Evolutionary conservation across 371 early-diverging fungal species (phyloP).

Genomic region (Mucor indicus): DNA sequence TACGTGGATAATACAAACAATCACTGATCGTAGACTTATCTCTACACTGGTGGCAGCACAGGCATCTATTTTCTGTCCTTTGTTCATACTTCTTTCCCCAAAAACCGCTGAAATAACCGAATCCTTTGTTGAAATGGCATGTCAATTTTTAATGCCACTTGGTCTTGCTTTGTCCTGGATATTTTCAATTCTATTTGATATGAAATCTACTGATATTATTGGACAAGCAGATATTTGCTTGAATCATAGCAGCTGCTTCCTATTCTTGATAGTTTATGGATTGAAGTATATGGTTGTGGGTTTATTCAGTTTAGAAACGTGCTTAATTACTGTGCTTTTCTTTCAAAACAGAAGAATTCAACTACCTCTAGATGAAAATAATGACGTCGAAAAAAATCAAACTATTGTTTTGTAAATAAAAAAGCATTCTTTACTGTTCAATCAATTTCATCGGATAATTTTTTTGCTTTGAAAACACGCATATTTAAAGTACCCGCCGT

Average conservation of each 20-base stretch:
- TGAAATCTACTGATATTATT: slow-evolving; percentile 20
- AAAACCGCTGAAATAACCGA: not conserved
- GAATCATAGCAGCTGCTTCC: slow-evolving; percentile 1
- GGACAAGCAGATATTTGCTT: not conserved
- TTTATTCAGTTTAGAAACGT: slow-evolving; percentile 27
- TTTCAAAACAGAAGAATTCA: not conserved
- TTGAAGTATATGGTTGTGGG: slow-evolving; percentile 29
- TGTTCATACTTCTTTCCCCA: slow-evolving; percentile 21
- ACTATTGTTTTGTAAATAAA: too few species aligned
- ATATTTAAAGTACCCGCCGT: too few species aligned
- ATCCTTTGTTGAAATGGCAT: slow-evolving; percentile 17
- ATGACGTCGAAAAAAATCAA: too few species aligned
- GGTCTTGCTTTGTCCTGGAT: slow-evolving; percentile 42
- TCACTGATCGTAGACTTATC: slow-evolving; percentile 41
- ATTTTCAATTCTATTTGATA: slow-evolving; percentile 39
- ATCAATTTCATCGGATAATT: too few species aligned
- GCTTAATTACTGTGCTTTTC: slow-evolving; percentile 3
- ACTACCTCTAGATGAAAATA: slow-evolving; percentile 6
- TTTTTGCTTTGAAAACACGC: too few species aligned
- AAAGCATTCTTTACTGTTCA: too few species aligned
- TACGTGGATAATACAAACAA: slow-evolving; percentile 21
- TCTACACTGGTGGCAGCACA: slow-evolving; percentile 44
- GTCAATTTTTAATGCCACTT: slow-evolving; percentile 39
- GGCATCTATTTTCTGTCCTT: slow-evolving; percentile 40
- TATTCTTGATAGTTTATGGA: slow-evolving; percentile 21